phyloP scores from a whole-genome alignment of 805 yeast species.

The Yarrowia sp. region DNA sequence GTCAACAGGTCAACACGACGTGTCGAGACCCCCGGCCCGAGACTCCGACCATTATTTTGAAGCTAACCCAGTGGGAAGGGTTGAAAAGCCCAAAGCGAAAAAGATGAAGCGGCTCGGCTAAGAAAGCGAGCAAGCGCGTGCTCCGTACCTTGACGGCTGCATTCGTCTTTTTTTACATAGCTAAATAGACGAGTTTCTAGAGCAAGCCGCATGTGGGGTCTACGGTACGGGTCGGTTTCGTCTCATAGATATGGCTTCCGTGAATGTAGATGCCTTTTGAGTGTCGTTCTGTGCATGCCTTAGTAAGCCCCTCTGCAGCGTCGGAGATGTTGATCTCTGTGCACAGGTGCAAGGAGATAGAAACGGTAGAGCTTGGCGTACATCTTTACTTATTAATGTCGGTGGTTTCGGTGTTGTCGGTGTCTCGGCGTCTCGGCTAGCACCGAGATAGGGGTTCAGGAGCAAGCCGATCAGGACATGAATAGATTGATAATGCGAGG shows the following conservation, averaged over 20 bases:
- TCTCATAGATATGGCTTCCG: too few relatives aligned
- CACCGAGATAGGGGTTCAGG: background rate
- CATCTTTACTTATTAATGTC: background rate
- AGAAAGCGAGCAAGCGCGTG: background rate
- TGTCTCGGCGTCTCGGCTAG: background rate
- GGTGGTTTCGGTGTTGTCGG: background rate
- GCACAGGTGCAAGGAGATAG: too few relatives aligned
- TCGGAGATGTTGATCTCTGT: background rate
- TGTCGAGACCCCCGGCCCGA: too few relatives aligned
- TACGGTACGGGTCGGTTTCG: too few relatives aligned
- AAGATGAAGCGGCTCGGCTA: constrained; percentile 2
- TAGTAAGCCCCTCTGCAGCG: too few relatives aligned
- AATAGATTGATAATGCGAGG: background rate
- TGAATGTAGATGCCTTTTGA: too few relatives aligned
- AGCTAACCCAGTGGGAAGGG: constrained; percentile 20
- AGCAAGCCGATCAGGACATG: background rate
- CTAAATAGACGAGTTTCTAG: background rate
- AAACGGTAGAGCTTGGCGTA: background rate
- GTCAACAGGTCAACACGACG: too few relatives aligned
- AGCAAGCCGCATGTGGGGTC: too few relatives aligned
- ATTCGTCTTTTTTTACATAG: background rate
- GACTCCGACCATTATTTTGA: too few relatives aligned
- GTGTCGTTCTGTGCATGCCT: too few relatives aligned
- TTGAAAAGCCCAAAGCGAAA: constrained; percentile 10
- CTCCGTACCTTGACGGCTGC: background rate